These are phyloP conservation scores for Thuidium tamariscinum DNA, from an alignment of 225 moss, liverwort and hornwort genomes.

Conservation along the genomic window DNA sequence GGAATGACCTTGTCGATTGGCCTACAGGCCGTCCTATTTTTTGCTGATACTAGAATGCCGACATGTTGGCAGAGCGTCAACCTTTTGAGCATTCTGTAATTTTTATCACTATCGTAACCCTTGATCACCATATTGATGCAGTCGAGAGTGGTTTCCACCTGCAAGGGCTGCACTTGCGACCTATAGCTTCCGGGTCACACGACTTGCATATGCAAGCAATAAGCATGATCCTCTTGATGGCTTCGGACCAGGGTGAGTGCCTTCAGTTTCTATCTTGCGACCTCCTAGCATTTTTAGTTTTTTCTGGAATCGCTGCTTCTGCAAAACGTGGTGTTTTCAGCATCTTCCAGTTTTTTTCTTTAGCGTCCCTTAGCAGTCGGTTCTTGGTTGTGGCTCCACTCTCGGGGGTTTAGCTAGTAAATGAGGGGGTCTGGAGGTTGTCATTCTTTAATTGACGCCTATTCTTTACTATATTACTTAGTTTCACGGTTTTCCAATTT, in stretches of 20 bases:
- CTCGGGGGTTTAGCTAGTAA: neutral
- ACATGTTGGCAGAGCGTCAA: neutral
- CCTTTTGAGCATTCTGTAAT: neutral
- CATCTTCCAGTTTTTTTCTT: neutral
- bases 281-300: neutral
- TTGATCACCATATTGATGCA: conserved; percentile 13
- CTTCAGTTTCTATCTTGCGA: neutral
- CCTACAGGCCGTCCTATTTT: neutral
- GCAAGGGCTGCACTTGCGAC: conserved; percentile 93
- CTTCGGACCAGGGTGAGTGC: conserved; percentile 70
- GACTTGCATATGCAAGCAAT: conserved; percentile 60
- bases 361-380: neutral
- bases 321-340: neutral
- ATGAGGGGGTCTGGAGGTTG: neutral
- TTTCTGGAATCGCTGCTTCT: neutral
- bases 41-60: neutral
- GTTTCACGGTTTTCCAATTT: neutral
- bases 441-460: neutral
- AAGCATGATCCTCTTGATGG: conserved; percentile 78
- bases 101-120: neutral
- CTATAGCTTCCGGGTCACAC: conserved; percentile 73
- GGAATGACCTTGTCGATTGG: neutral
- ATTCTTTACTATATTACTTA: neutral
- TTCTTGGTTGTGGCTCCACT: neutral
- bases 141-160: conserved; percentile 99